Base-by-base conservation (phyloP, 1,284 basidiomycete species). In the Heterobasidion annosum region DNA sequence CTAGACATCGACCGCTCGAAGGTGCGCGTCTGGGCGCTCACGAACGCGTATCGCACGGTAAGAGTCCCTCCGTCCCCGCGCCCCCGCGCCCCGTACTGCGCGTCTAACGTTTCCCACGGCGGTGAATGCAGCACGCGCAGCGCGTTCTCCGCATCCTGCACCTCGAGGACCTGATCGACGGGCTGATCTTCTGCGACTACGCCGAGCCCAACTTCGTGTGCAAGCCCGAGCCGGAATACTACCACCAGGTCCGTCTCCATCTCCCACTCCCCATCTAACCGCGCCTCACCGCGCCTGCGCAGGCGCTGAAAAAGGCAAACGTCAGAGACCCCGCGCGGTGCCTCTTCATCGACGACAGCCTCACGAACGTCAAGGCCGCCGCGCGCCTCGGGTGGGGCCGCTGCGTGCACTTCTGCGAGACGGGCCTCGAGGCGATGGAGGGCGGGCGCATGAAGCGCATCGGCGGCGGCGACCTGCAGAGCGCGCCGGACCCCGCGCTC, bases 101-200 rank as follows among this genome's bases (percentile, higher is more conserved):
- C 25, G 25, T 55, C 32, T 34, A 34, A 33, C 34, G 45, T 19
- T 25, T 13, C 40, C 13, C 46, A 55, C 54, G 37, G 51, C 40
- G 43, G 50, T 45, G 46, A 49, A 45, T 47, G 53, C 18, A 93
- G 86, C 91, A 94, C 66, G 92, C 93, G 5, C 72, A 80, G 59
- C 80, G 93, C 33, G 91, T 93, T 1, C 76, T 95, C 50, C 73
- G 74, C 9, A 88, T 94, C 35, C 74, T 95, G 42, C 74, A 81
- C 49, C 68, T 95, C 12, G 77, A 82, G 16, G 86, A 92, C 63
- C 79, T 84, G 51, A 73, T 95, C 54, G 92, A 95, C 61, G 89
- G 82, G 12, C 67, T 93, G 13, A 79, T 92, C 8, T 95, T 75
- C 64, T 95, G 92, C 64, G 84, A 95, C 69, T 95, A 95, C 61